Evolutionary conservation across 2,329 filamentous ascomycete species (phyloP), one percentile per base, ranked within the genome.

Genomic region (Aureobasidium sp.): DNA sequence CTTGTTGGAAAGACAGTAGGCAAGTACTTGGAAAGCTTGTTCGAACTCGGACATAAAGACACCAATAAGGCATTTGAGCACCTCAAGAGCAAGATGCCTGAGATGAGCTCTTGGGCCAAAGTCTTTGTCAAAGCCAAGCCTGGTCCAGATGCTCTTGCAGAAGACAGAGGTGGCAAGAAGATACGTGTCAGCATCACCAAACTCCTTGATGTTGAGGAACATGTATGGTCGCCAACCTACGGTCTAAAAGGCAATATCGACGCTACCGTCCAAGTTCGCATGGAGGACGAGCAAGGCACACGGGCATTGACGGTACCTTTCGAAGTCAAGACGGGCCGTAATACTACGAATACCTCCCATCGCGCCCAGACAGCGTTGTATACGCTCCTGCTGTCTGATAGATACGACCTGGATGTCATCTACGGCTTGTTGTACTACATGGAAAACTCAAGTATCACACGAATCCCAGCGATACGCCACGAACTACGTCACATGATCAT

Each of bases 231-330:
- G 7, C 94, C 94, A 0, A 93, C 91, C 85, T 99, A 96, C 71
- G 94, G 94, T 0, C 79, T 99, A 14, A 99, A 99, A 73, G 94
- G 94, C 34, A 99, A 97, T 68, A 94, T 99, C 63, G 94, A 99
- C 75, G 94, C 94, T 30, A 97, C 94, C 0, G 89, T 99, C 0
- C 90, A 99, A 76, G 88, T 94, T 14, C 85, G 83, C 0, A 89
- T 97, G 79, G 79, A 84, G 61, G 88, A 96, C 61, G 83, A 85
- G 30, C 77, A 82, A 21, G 80, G 83, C 34, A 75, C 79, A 50
- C 84, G 84, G 63, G 89, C 67, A 16, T 78, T 97, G 64, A 92
- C 92, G 0, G 90, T 96, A 4, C 94, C 94, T 0, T 90, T 99
- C 66, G 94, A 99, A 72, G 83, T 99, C 68, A 99, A 99, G 75